Evolutionary conservation across 352 stramenopile genomes (phyloP).

Genomic region (Phytophthora pluvialis): DNA sequence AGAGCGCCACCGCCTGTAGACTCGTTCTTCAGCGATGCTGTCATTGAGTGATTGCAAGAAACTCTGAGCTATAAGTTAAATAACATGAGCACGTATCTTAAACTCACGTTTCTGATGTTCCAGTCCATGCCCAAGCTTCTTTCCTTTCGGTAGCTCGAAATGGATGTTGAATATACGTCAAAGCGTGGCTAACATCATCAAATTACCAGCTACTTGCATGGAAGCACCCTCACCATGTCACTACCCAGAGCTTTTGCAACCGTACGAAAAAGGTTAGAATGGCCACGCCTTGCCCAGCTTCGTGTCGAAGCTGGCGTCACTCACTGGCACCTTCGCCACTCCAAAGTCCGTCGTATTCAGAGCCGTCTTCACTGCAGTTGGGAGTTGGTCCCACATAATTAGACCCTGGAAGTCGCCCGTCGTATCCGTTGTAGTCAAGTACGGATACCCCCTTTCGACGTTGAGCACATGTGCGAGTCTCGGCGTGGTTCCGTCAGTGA

Average conservation of each 20-base stretch:
- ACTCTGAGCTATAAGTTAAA: neutral
- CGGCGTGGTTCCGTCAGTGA: constrained; percentile 8
- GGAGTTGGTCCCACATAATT: constrained; percentile 27
- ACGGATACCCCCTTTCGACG: constrained; percentile 8
- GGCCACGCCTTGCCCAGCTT: constrained; percentile 22
- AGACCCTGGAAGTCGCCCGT: constrained; percentile 4
- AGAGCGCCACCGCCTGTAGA: constrained; percentile 27
- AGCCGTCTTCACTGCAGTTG: constrained; percentile 12
- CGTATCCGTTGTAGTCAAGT: constrained; percentile 10
- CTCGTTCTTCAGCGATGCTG: neutral
- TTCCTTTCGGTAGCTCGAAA: no score
- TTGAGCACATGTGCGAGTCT: constrained; percentile 12
- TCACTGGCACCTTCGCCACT: constrained; percentile 13
- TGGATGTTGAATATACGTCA: no score
- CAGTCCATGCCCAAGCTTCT: neutral
- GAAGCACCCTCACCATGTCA: no score
- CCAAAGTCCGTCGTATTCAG: constrained; percentile 23
- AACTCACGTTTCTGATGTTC: neutral
- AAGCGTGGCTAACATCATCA: neutral
- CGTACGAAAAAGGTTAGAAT: constrained; percentile 7
- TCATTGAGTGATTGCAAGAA: neutral
- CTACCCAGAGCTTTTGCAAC: no score
- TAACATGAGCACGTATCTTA: neutral
- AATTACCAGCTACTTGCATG: no score
- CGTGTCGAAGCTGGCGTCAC: constrained; percentile 14